Base-by-base conservation (phyloP, 305 asterid genomes). In the Stenogyne calaminthoides region DNA sequence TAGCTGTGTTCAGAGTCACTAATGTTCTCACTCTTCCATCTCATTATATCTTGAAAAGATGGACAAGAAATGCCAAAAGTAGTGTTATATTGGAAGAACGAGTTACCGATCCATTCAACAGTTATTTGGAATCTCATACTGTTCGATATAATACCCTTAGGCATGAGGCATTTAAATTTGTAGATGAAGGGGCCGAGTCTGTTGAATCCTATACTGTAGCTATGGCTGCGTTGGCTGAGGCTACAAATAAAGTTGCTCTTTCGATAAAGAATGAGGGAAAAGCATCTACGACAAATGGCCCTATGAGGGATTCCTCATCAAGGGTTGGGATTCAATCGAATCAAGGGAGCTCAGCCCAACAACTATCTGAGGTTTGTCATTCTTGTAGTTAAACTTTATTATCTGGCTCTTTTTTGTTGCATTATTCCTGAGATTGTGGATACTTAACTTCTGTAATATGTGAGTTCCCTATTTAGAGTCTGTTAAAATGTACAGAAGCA, bases 21-120 rank as follows among this genome's bases (percentile, higher is more conserved):
- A 88, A 88, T 75, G 90, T 88, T 61, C 90, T 88, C 37, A 88
- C 86, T 1, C 89, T 88, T 61, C 92, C 90, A 25, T 77, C 92
- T 72, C 90, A 82, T 73, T 84, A 80, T 69, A 79, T 87, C 67
- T 71, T 84, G 70, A 86, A 85, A 80, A 77, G 91, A 63, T 88
- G 94, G 94, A 88, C 94, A 16, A 85, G 88, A 80, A 87, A 85
- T 57, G 95, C 90, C 69, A 88, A 80, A 72, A 88, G 95, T 46
- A 84, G 82, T 18, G 85, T 87, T 62, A 62, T 72, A 46, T 71
- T 88, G 70, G 90, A 87, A 76, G 95, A 87, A 63, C 78, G 86
- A 58, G 74, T 75, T 64, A 44, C 78, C 51, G 86, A 84, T 70
- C 77, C 88, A 56, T 82, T 81, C 75, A 82, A 81, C 51, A 68